These are phyloP conservation scores for Aspergillus ochraceus DNA, from an alignment of 2,329 filamentous ascomycete species.

Conservation along the genomic window DNA sequence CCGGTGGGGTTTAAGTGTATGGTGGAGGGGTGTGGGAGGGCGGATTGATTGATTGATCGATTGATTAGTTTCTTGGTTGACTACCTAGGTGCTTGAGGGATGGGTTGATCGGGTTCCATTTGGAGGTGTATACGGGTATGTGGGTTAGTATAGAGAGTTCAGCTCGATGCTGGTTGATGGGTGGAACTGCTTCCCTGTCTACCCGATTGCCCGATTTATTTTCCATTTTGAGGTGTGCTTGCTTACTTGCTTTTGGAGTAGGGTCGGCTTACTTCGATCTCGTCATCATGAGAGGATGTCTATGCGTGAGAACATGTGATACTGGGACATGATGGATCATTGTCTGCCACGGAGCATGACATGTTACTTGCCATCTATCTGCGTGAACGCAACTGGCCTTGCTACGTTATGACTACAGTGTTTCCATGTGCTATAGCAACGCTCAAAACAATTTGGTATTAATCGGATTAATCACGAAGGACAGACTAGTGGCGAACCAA, in stretches of 20 bases:
- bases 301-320: too few relatives aligned
- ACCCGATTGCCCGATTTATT: too few relatives aligned
- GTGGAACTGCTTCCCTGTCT: neutral
- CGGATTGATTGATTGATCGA: conserved; percentile 1
- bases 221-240: too few relatives aligned
- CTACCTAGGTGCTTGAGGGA: too few relatives aligned
- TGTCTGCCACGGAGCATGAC: neutral
- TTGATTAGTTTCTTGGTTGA: too few relatives aligned
- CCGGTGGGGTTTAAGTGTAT: conserved; percentile 20
- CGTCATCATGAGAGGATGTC: too few relatives aligned
- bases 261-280: too few relatives aligned
- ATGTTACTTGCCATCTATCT: neutral
- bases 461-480: neutral
- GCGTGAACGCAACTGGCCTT: neutral
- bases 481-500: neutral
- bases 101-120: too few relatives aligned
- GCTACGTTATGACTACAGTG: neutral
- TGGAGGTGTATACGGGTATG: too few relatives aligned
- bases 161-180: neutral
- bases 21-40: conserved; percentile 17
- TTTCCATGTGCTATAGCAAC: neutral
- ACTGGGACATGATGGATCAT: neutral
- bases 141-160: too few relatives aligned
- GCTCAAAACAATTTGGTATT: neutral
- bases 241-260: too few relatives aligned